Base-by-base conservation (phyloP, 176 grass and related monocot species). In the Rhynchospora pubera region DNA sequence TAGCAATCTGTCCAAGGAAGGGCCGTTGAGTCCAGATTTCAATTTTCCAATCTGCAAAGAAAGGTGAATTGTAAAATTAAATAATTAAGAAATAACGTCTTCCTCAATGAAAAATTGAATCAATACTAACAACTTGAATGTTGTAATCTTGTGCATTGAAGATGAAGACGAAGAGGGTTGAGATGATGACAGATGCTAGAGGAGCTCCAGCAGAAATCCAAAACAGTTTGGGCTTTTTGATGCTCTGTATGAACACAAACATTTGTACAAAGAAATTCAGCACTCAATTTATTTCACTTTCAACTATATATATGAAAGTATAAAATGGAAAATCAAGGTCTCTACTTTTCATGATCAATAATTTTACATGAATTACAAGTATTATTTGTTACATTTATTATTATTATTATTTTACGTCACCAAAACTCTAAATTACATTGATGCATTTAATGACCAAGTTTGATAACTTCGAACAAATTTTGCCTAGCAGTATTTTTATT, bases 141-240 rank as follows among this genome's bases (percentile, higher is more conserved):
- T 87, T 84, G 78, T 98, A 90, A 3, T 93, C 88, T 68, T 98
- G 83, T 0, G 90, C 95, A 91, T 94, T 98, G 73, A 94, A 84
- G 4, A 98, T 80, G 88, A 91, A 98, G 81, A 98, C 90, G 50
- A 98, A 9, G 8, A 98, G 89, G 60, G 95, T 98, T 22, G 92
- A 94, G 71, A 94, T 23, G 66, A 94, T 88, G 63, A 94, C 90
- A 19, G 84, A 98, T 85, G 89, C 76, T 48, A 98, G 82, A 6
- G 95, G 95, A 5, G 95, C 92, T 16, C 90, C 93, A 0, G 92
- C 95, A 65, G 95, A 94, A 28, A 98, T 56, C 95, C 95, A 98
- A 74, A 98, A 98, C 28, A 91, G 87, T 44, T 85, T 93, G 56
- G 95, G 92, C 65, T 79, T 88, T 90, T 68, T 98, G 1, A 88